Evolutionary conservation across 768 basidiomycete species (phyloP), one percentile per base, ranked within the genome.

Genomic region (Clitopilus hobsonii): DNA sequence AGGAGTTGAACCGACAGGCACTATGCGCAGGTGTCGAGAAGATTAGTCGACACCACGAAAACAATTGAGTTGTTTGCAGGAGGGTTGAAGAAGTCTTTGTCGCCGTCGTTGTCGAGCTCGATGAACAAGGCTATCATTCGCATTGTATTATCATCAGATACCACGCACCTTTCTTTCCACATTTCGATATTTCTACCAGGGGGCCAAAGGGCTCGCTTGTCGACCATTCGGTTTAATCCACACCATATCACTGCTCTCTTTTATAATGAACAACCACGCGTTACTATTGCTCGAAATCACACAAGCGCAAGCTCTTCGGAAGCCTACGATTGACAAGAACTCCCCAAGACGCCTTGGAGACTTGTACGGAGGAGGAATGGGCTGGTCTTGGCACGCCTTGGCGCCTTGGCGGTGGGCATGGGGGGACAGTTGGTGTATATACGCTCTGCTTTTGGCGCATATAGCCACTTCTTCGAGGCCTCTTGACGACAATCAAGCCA

Each of bases 51-150:
- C 63, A 65, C 49, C 26, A 54, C 6, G 54, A 30, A 20, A 58
- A 63, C 32, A 61, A 65, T 24, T 63, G 63, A 55, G 41, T 72
- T 73, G 60, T 58, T 73, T 38, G 65, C 65, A 16, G 61, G 62
- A 7, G 71, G 70, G n/a, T 62, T 72, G 26, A 69, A 54, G 23
- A 58, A 76, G 49, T 73, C n/a, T n/a, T n/a, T 74, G 28, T 67
- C 72, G 4, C 59, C 49, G 25, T 8, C 26, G 24, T 10, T 27
- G 49, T 32, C 49, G 27, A 51, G 13, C 26, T 29, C n/a, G 26
- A 28, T n/a, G 49, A 51, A 27, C 26, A 32, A 27, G 23, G 48
- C n/a, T n/a, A 24, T 14, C 16, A 14, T 13, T 32, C n/a, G 26
- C 27, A 32, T n/a, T 51, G 27, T 27, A 28, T 27, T 51, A 28